A percentile compares a stretch with the other conserved stretches of the same genome.
phyloP scores from a whole-genome alignment of 441 rosid species.

The Adansonia madagascariensis region DNA sequence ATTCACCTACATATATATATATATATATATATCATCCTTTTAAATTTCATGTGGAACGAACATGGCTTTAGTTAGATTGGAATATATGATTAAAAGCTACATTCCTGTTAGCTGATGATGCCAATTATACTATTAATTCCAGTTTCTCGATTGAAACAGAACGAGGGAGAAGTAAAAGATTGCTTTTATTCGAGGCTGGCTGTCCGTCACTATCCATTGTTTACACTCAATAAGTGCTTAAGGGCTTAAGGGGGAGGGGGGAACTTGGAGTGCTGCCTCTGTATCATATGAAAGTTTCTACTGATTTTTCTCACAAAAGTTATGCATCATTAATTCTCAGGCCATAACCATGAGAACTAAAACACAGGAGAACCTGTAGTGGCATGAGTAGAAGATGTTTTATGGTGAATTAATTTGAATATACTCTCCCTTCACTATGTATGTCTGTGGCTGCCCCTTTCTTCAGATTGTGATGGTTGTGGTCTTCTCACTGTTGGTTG shows the following conservation, averaged over 20 bases:
- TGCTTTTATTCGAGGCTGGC: constrained; percentile 16
- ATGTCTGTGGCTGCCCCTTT: constrained; percentile 37
- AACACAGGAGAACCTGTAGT: constrained; percentile 58
- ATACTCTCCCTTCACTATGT: constrained; percentile 45
- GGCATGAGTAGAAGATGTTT: constrained; percentile 49
- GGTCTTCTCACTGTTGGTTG: constrained; percentile 16
- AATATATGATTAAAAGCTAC: too few species aligned
- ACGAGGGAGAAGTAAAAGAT: not conserved
- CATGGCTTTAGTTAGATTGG: too few species aligned
- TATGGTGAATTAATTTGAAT: constrained; percentile 50
- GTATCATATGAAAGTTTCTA: not conserved
- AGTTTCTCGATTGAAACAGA: constrained; percentile 15
- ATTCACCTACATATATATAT: too few species aligned
- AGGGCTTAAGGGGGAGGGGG: too few species aligned
- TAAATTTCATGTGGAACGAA: too few species aligned
- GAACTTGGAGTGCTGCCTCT: too few species aligned
- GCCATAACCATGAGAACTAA: constrained; percentile 18
- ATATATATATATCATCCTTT: too few species aligned
- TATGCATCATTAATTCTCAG: constrained; percentile 18
- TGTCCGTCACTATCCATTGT: constrained; percentile 19
- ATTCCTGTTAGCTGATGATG: too few species aligned
- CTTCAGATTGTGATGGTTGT: constrained; percentile 40
- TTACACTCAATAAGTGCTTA: not conserved
- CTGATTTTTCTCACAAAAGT: constrained; percentile 41
- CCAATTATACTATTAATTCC: too few species aligned